These are phyloP conservation scores for Penicillium sp. DNA, from an alignment of 2,329 filamentous ascomycete genomes.

Conservation along the genomic window DNA sequence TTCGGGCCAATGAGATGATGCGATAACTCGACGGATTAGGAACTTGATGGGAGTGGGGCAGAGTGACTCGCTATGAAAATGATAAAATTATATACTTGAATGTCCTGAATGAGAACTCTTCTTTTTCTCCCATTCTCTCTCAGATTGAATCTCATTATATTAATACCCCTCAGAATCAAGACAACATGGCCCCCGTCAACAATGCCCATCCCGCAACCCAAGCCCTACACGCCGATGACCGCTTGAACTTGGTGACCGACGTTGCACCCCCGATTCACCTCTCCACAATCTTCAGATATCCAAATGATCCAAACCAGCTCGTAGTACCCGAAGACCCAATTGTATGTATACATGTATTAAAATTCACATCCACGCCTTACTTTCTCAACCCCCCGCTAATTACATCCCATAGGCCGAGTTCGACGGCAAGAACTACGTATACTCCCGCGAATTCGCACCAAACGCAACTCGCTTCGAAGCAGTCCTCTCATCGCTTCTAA, in stretches of 20 bases:
- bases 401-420: constrained; percentile 22
- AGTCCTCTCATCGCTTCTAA: constrained; percentile 74
- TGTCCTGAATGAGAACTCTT: not conserved
- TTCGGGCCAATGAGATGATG: not conserved
- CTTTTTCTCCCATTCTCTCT: not conserved
- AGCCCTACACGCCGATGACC: constrained; percentile 79
- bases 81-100: no score
- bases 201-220: constrained; percentile 53
- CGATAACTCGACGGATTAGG: constrained; percentile 18
- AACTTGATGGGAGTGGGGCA: constrained; percentile 27
- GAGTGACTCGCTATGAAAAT: no score
- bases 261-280: constrained; percentile 89
- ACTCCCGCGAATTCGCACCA: constrained; percentile 79
- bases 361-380: no score
- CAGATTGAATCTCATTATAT: no score
- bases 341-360: constrained; percentile 57
- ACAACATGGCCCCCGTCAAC: constrained; percentile 22
- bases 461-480: constrained; percentile 86
- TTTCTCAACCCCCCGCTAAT: not conserved
- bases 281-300: constrained; percentile 87
- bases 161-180: not conserved
- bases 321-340: constrained; percentile 55
- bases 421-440: constrained; percentile 64
- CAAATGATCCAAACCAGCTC: constrained; percentile 69
- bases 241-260: constrained; percentile 72